phyloP scores from a whole-genome alignment of 257 asterid genomes.

The Leonotis leonurus region DNA sequence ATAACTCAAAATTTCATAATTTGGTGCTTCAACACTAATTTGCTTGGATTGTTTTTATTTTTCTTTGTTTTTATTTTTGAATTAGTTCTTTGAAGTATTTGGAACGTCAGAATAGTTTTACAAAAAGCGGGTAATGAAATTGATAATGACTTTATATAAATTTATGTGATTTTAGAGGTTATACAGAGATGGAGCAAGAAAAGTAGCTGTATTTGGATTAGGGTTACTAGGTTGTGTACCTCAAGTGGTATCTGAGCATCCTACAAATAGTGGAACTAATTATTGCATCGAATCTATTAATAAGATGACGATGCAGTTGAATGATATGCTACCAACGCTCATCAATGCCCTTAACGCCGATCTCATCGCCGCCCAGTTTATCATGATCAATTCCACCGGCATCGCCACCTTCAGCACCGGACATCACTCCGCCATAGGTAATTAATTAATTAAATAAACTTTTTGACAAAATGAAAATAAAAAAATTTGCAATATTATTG shows the following conservation, averaged over 20 bases:
- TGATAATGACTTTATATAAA: too few relatives aligned
- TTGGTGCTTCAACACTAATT: too few relatives aligned
- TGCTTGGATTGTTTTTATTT: too few relatives aligned
- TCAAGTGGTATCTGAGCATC: slow-evolving; percentile 59
- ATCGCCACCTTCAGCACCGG: slow-evolving; percentile 32
- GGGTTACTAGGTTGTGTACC: slow-evolving; percentile 90
- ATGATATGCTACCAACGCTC: slow-evolving; percentile 36
- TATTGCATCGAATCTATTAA: slow-evolving; percentile 56
- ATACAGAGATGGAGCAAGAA: slow-evolving; percentile 68
- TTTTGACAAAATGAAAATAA: too few relatives aligned
- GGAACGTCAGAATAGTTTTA: too few relatives aligned
- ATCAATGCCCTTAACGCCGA: slow-evolving; percentile 50
- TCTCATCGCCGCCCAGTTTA: slow-evolving; percentile 43
- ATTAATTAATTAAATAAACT: too few relatives aligned
- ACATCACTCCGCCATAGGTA: slow-evolving; percentile 57
- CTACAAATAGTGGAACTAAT: slow-evolving; percentile 31
- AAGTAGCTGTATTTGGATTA: slow-evolving; percentile 58
- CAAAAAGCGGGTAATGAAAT: too few relatives aligned
- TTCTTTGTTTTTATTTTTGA: too few relatives aligned
- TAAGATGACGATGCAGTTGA: slow-evolving; percentile 44
- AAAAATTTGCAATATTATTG: neutral
- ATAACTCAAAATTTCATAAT: too few relatives aligned
- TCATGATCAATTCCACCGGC: slow-evolving; percentile 60
- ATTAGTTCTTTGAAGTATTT: too few relatives aligned
- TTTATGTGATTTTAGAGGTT: slow-evolving; percentile 28